Conservation (phyloP, 129 eudicot genomes). For the Tagetes patula region DNA sequence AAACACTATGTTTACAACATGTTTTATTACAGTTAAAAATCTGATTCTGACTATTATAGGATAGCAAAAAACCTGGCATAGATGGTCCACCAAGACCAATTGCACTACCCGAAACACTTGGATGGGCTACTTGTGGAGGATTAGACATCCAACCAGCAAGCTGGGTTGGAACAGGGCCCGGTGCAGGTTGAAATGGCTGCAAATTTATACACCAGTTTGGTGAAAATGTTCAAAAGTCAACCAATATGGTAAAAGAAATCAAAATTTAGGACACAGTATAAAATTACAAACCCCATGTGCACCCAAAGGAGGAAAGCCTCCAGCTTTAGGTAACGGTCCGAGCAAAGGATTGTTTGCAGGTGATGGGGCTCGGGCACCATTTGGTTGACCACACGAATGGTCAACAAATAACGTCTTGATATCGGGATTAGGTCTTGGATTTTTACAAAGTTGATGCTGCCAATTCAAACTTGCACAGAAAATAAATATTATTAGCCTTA, state of each 20-base stretch:
- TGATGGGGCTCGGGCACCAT: slow-evolving; percentile 93
- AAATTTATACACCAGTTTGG: slow-evolving; percentile 10
- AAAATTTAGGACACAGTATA: neutral
- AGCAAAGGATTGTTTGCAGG: slow-evolving; percentile 85
- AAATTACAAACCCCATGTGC: slow-evolving; percentile 73
- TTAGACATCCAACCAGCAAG: slow-evolving; percentile 99
- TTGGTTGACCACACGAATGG: slow-evolving; percentile 92
- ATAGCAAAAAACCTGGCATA: slow-evolving; percentile 55
- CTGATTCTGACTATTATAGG: neutral
- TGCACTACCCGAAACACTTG: slow-evolving; percentile 79
- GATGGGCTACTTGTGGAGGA: slow-evolving; percentile 68
- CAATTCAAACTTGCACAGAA: slow-evolving; percentile 71
- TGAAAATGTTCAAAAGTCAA: slow-evolving; percentile 3
- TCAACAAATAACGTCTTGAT: slow-evolving; percentile 90
- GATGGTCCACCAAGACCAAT: slow-evolving; percentile 83
- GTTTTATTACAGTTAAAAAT: neutral
- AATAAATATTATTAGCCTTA: neutral
- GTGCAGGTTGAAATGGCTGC: slow-evolving; percentile 86
- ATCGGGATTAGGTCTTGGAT: slow-evolving; percentile 96
- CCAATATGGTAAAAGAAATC: neutral
- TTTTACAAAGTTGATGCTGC: slow-evolving; percentile 97
- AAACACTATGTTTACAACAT: slow-evolving; percentile 15
- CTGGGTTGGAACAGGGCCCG: slow-evolving; percentile 68
- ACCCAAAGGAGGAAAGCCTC: slow-evolving; percentile 91
- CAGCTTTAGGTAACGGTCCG: slow-evolving; percentile 85